These are phyloP conservation scores for Arctium minus DNA, from an alignment of 129 eudicot genomes.

Conservation along the genomic window DNA sequence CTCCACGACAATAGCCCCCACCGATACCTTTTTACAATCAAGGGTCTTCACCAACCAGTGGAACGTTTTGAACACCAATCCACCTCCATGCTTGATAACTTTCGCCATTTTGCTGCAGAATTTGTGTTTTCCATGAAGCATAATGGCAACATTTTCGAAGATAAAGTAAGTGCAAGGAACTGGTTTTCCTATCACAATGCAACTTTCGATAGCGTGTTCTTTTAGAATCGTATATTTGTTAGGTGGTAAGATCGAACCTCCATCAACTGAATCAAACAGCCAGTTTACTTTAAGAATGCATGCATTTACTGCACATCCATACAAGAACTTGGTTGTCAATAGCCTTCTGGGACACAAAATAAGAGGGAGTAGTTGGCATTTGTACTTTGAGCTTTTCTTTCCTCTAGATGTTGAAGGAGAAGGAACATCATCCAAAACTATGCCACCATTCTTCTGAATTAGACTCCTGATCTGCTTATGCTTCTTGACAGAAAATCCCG, in stretches of 20 bases:
- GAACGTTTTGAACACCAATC: constrained; percentile 65
- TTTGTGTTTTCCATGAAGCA: constrained; percentile 62
- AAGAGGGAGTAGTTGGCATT: constrained; percentile 40
- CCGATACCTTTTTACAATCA: constrained; percentile 38
- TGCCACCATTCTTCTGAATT: constrained; percentile 63
- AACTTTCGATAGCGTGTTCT: constrained; percentile 17
- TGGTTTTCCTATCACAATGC: constrained; percentile 31
- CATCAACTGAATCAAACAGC: constrained; percentile 68
- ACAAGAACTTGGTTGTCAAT: constrained; percentile 73
- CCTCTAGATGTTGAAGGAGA: constrained; percentile 42
- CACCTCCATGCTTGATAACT: constrained; percentile 77
- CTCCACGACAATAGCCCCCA: constrained; percentile 51
- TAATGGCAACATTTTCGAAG: constrained; percentile 56
- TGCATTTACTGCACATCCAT: constrained; percentile 77
- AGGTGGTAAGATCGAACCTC: constrained; percentile 62
- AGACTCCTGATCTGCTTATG: constrained; percentile 58
- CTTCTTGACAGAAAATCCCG: constrained; percentile 63
- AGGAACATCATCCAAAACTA: constrained; percentile 70
- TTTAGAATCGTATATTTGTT: constrained; percentile 49
- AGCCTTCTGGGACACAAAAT: constrained; percentile 57
- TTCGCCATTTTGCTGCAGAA: constrained; percentile 50
- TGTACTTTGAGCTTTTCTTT: constrained; percentile 36
- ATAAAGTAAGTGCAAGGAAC: constrained; percentile 8
- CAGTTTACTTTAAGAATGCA: constrained; percentile 54
- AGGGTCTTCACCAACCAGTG: constrained; percentile 55